Conservation (phyloP, 2,329 filamentous ascomycete genomes). For the Fusarium chuoi region DNA sequence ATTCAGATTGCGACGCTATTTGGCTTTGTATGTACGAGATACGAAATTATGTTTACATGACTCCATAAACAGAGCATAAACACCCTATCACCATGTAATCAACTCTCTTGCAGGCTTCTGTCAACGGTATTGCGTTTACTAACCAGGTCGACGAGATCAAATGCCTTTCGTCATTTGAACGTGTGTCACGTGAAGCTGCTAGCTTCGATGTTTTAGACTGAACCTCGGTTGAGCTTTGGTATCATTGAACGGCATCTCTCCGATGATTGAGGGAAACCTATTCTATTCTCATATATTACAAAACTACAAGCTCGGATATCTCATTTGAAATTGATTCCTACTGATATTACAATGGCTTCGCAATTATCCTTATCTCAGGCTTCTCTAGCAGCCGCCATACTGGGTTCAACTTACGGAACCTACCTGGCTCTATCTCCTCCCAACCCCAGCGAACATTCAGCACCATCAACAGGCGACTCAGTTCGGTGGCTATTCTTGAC, state of each 20-base stretch:
- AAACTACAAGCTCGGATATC: background rate
- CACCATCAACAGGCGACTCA: slow-evolving; percentile 32
- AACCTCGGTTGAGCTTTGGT: background rate
- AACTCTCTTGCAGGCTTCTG: too few species aligned
- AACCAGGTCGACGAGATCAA: background rate
- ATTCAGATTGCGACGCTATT: background rate
- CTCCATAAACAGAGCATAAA: background rate
- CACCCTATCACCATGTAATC: too few species aligned
- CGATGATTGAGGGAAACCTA: background rate
- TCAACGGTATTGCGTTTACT: background rate
- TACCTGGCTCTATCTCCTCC: slow-evolving; percentile 48
- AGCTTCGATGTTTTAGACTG: background rate
- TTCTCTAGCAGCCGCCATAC: slow-evolving; percentile 37
- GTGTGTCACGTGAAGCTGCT: background rate
- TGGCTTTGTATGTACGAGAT: background rate
- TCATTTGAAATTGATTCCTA: too few species aligned
- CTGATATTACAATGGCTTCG: slow-evolving; percentile 2
- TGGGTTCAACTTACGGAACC: slow-evolving; percentile 45
- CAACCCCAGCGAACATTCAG: slow-evolving; percentile 37
- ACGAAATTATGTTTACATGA: background rate
- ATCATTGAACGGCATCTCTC: background rate
- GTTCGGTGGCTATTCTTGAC: slow-evolving; percentile 44
- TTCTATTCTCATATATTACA: background rate
- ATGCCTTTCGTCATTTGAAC: background rate
- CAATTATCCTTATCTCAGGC: slow-evolving; percentile 22